phyloP scores from a whole-genome alignment of 805 yeast genomes.

The Grigorovia humatica region DNA sequence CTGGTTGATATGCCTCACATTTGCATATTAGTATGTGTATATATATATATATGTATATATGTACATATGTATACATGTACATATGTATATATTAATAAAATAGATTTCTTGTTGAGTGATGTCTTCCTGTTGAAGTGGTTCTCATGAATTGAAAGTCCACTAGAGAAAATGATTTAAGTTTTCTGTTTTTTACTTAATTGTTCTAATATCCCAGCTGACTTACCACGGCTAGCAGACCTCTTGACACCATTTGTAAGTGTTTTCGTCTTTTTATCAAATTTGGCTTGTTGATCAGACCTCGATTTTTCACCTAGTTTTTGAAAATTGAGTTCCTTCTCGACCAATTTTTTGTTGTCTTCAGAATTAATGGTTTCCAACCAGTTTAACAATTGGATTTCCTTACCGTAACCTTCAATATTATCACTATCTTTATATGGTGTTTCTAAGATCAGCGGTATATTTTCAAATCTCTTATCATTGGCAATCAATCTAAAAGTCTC shows the following conservation, averaged over 20 bases:
- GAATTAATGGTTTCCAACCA: constrained; percentile 44
- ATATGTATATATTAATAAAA: no score
- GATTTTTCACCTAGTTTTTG: constrained; percentile 54
- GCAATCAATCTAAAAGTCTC: constrained; percentile 70
- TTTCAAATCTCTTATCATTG: constrained; percentile 49
- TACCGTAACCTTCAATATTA: constrained; percentile 57
- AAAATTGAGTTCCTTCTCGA: constrained; percentile 39
- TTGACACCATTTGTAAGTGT: constrained; percentile 19
- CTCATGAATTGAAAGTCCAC: no score
- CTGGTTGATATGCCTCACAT: no score
- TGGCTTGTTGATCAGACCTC: constrained; percentile 56
- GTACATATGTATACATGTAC: no score
- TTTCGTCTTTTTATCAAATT: constrained; percentile 47
- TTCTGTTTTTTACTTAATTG: constrained; percentile 8
- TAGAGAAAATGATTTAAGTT: no score
- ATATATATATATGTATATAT: no score
- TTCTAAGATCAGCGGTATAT: constrained; percentile 75
- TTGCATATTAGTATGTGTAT: no score
- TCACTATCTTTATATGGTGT: constrained; percentile 55
- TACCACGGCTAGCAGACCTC: constrained; percentile 6
- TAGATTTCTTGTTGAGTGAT: no score
- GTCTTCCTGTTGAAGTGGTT: no score
- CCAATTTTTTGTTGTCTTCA: constrained; percentile 40
- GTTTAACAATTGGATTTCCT: constrained; percentile 72
- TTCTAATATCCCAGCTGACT: constrained; percentile 10